Evolutionary conservation across 352 stramenopile genomes (phyloP).

Genomic region (Globisporangium nagaii): DNA sequence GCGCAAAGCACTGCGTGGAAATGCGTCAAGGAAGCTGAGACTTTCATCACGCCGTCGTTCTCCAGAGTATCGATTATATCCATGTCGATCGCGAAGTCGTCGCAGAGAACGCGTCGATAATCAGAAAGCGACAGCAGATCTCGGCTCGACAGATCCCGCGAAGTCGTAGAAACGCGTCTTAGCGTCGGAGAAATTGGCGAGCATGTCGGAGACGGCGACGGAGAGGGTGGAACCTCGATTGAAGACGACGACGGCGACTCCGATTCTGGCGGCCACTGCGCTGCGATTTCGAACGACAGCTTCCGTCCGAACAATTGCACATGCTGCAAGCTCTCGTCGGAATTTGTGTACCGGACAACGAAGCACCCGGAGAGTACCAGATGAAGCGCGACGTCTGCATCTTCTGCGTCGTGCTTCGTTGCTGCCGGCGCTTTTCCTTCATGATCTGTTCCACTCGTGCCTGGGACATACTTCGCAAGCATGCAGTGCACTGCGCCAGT

Average conservation of each 20-base stretch:
- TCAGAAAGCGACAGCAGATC: slow-evolving; percentile 8
- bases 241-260: slow-evolving; percentile 5
- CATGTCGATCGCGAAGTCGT: slow-evolving; percentile 69
- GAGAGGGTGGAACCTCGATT: slow-evolving; percentile 12
- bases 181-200: slow-evolving; percentile 2
- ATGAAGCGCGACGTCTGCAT: slow-evolving; percentile 22
- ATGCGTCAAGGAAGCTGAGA: slow-evolving; percentile 58
- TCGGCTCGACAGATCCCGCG: not conserved
- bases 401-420: not conserved
- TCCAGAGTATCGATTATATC: slow-evolving; percentile 49
- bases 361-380: slow-evolving; percentile 57
- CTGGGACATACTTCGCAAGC: slow-evolving; percentile 36
- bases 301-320: slow-evolving; percentile 64
- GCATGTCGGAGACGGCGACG: slow-evolving; percentile 15
- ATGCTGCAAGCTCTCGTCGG: slow-evolving; percentile 33
- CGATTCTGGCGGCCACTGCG: slow-evolving; percentile 45
- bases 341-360: slow-evolving; percentile 44
- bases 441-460: slow-evolving; percentile 1
- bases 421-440: not conserved
- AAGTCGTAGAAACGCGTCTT: not conserved
- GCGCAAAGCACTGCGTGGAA: slow-evolving; percentile 63
- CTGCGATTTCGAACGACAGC: slow-evolving; percentile 58
- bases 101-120: slow-evolving; percentile 59
- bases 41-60: slow-evolving; percentile 32
- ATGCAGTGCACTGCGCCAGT: slow-evolving; percentile 57